Percentiles rank a stretch among this genome's conserved stretches.
phyloP scores from a whole-genome alignment of 306 rosid species.

The Pachyrhizus erosus region DNA sequence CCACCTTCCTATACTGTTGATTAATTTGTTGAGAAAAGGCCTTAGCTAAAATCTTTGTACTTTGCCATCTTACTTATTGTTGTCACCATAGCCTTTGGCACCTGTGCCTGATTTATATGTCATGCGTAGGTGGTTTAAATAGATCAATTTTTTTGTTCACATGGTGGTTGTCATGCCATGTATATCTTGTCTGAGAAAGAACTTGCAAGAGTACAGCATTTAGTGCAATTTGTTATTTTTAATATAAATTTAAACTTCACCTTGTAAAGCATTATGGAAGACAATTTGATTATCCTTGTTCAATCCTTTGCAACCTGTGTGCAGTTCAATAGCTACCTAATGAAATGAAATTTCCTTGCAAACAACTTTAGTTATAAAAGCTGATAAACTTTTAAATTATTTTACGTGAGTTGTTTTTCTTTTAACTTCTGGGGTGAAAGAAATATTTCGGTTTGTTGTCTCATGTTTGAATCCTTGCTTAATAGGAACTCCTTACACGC shows the following conservation, averaged over 20 bases:
- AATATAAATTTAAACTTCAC: not conserved
- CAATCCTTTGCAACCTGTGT: not conserved
- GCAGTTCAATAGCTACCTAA: not conserved
- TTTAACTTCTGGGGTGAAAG: constrained; percentile 8
- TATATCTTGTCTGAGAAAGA: not conserved
- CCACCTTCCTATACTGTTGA: not conserved
- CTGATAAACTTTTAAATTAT: not conserved
- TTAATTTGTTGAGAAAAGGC: not conserved
- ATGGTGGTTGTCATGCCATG: constrained; percentile 7
- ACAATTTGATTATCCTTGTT: constrained; percentile 9
- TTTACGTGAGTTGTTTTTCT: not conserved
- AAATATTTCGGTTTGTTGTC: too few species aligned
- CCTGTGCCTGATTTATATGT: not conserved
- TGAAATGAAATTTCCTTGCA: constrained; percentile 1
- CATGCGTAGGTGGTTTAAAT: constrained; percentile 18
- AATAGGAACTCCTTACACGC: constrained; percentile 88
- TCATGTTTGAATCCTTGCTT: constrained; percentile 22
- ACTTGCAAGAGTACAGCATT: not conserved
- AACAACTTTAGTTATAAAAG: constrained; percentile 3
- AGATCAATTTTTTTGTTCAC: not conserved
- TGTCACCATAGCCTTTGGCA: not conserved
- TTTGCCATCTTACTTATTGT: not conserved
- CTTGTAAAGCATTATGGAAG: not conserved
- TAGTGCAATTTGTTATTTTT: constrained; percentile 12
- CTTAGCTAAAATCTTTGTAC: not conserved